These are phyloP conservation scores for Saksenaea oblongispora DNA, from an alignment of 371 early-diverging fungal species.

Conservation along the genomic window DNA sequence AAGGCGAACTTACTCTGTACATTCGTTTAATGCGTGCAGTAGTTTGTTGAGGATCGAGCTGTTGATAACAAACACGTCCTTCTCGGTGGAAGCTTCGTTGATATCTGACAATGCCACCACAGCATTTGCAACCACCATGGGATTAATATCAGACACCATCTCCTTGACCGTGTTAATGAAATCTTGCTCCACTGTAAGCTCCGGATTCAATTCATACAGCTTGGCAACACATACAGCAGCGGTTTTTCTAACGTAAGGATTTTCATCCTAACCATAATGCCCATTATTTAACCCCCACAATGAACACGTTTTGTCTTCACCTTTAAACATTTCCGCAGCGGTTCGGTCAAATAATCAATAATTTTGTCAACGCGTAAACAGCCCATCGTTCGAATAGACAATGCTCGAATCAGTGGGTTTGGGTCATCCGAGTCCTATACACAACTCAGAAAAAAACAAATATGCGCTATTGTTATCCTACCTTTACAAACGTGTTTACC, in stretches of 20 bases:
- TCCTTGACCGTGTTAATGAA: slow-evolving; percentile 85
- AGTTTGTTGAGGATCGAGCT: slow-evolving; percentile 79
- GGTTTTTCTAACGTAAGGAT: slow-evolving; percentile 94
- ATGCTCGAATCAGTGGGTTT: slow-evolving; percentile 90
- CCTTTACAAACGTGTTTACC: slow-evolving; percentile 70
- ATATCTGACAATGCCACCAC: slow-evolving; percentile 91
- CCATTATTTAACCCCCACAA: not conserved
- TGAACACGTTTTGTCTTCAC: slow-evolving; percentile 26
- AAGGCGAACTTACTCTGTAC: slow-evolving; percentile 75
- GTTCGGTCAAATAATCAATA: slow-evolving; percentile 79
- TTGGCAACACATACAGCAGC: slow-evolving; percentile 94
- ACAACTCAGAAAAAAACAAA: not conserved
- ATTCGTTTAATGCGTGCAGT: slow-evolving; percentile 91
- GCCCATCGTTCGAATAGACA: slow-evolving; percentile 95
- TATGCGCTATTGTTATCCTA: slow-evolving; percentile 8
- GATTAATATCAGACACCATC: slow-evolving; percentile 91
- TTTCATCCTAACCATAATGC: slow-evolving; percentile 61
- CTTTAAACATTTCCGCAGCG: slow-evolving; percentile 79
- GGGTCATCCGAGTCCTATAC: slow-evolving; percentile 57
- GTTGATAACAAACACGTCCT: slow-evolving; percentile 74
- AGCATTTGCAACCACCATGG: slow-evolving; percentile 95
- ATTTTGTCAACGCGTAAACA: slow-evolving; percentile 91
- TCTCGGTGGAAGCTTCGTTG: slow-evolving; percentile 72
- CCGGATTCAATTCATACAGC: slow-evolving; percentile 67
- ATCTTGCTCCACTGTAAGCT: slow-evolving; percentile 70